These are phyloP conservation scores for Leccinum solheimii DNA, from an alignment of 1,284 basidiomycete genomes.

Conservation along the genomic window DNA sequence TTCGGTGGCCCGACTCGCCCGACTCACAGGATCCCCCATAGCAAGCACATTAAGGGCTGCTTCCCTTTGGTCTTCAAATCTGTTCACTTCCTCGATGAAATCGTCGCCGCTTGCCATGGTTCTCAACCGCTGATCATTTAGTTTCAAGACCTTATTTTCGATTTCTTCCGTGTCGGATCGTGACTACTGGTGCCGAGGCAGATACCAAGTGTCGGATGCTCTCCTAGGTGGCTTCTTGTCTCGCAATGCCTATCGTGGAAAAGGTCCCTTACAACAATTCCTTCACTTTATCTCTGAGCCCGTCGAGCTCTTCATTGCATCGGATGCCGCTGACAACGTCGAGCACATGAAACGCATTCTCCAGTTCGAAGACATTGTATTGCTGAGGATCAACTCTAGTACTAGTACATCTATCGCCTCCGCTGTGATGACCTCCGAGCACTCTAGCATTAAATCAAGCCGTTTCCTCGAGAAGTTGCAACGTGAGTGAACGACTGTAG, in stretches of 20 bases:
- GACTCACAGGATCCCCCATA: not conserved
- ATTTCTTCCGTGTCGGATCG: not conserved
- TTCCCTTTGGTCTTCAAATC: not conserved
- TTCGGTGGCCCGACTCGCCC: too few relatives aligned
- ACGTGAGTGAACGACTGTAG: not conserved
- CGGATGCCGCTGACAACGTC: not conserved
- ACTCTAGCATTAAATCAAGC: not conserved
- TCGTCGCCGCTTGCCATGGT: not conserved
- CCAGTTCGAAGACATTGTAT: not conserved
- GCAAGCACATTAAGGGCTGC: not conserved
- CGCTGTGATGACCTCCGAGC: not conserved
- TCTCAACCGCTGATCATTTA: not conserved
- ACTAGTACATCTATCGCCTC: not conserved
- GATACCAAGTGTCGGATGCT: not conserved
- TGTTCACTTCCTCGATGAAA: not conserved
- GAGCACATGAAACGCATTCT: not conserved
- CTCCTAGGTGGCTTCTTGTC: not conserved
- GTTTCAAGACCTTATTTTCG: not conserved
- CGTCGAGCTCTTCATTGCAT: not conserved
- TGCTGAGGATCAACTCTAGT: not conserved
- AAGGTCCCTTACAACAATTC: not conserved
- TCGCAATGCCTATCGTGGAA: not conserved
- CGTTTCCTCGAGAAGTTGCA: not conserved
- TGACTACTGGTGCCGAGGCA: not conserved
- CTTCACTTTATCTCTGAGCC: not conserved